Evolutionary conservation across 140 eudicot genomes (phyloP).

Genomic region (Stevia rebaudiana): DNA sequence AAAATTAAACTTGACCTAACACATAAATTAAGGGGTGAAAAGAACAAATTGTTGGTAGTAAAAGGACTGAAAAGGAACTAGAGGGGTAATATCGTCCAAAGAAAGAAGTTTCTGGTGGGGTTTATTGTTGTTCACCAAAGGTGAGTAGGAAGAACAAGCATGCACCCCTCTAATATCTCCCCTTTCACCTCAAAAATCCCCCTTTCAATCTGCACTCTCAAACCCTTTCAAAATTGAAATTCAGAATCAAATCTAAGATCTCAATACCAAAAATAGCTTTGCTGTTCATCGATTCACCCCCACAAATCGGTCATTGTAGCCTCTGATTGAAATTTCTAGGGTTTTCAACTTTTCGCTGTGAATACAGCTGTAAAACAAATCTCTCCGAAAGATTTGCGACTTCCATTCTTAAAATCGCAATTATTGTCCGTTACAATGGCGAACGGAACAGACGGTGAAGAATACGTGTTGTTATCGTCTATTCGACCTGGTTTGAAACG

Average conservation of each 20-base stretch:
- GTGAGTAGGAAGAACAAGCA: constrained; percentile 27
- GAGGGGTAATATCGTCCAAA: constrained; percentile 21
- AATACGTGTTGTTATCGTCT: constrained; percentile 37
- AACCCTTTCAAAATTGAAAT: constrained; percentile 21
- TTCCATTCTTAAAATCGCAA: constrained; percentile 22
- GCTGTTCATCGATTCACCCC: constrained; percentile 24
- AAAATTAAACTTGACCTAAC: background rate
- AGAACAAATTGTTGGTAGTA: background rate
- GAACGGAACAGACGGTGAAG: constrained; percentile 38
- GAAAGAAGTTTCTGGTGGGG: constrained; percentile 34
- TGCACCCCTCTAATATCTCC: constrained; percentile 14
- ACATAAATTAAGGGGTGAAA: background rate
- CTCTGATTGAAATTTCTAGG: constrained; percentile 24
- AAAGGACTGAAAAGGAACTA: background rate
- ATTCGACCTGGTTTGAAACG: constrained; percentile 74
- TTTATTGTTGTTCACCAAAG: constrained; percentile 19
- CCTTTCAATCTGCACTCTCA: constrained; percentile 15
- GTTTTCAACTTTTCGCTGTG: constrained; percentile 12
- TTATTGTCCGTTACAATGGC: constrained; percentile 34
- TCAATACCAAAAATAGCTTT: constrained; percentile 27
- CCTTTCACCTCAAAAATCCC: no score
- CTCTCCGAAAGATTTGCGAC: constrained; percentile 30
- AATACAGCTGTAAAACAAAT: constrained; percentile 36
- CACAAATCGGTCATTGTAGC: constrained; percentile 16
- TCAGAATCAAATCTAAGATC: constrained; percentile 22